Evolutionary conservation across 306 rosid genomes (phyloP).

Genomic region (Ormosia emarginata): DNA sequence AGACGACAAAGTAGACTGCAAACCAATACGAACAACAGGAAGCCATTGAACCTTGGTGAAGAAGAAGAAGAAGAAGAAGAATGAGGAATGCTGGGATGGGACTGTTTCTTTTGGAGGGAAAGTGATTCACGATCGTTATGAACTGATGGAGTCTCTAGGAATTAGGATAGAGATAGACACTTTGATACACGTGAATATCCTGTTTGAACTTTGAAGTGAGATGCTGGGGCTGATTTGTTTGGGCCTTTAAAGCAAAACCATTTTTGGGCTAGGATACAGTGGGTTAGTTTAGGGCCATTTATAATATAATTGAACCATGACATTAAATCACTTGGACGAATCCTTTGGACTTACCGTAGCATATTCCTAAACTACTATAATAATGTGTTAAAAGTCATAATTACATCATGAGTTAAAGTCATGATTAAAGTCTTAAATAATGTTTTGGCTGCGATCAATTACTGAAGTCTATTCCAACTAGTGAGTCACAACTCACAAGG

Average conservation of each 20-base stretch:
- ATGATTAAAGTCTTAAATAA: too few relatives aligned
- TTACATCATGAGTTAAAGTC: too few relatives aligned
- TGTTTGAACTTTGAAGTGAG: neutral
- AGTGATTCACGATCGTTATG: neutral
- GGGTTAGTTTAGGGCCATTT: neutral
- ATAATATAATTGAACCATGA: too few relatives aligned
- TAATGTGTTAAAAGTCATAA: too few relatives aligned
- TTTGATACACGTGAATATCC: neutral
- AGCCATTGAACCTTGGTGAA: conserved; percentile 43
- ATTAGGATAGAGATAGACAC: neutral
- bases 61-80: neutral
- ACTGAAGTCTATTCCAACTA: neutral
- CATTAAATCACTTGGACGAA: too few relatives aligned
- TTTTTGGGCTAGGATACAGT: neutral
- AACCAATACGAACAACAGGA: conserved; percentile 43
- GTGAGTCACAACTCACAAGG: conserved; percentile 3
- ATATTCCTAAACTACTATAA: too few relatives aligned
- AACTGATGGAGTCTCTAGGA: neutral
- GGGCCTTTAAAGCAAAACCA: neutral
- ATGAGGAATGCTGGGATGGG: neutral
- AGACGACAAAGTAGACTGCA: conserved; percentile 34
- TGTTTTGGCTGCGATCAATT: neutral
- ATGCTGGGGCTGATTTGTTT: neutral
- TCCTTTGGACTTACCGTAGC: too few relatives aligned
- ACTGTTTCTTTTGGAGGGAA: conserved; percentile 10